A percentile compares a stretch with the other conserved stretches of the same genome.
These are phyloP conservation scores for Achaetomium macrosporum DNA, from an alignment of 2,329 filamentous ascomycete species.

Conservation along the genomic window DNA sequence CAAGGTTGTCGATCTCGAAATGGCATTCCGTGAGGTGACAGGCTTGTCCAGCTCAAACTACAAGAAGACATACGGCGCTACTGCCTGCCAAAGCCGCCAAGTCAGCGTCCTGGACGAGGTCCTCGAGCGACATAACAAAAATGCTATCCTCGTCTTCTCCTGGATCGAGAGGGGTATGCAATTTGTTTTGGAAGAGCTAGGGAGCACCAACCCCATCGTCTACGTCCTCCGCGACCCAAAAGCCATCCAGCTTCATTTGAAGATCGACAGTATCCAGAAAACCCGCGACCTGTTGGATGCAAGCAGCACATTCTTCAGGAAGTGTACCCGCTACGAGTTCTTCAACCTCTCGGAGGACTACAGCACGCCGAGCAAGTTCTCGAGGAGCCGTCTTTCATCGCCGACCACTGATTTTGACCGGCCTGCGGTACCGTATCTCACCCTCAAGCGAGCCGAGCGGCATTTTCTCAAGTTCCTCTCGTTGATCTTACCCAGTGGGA, in stretches of 20 bases:
- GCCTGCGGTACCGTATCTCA: slow-evolving; percentile 54
- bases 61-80: slow-evolving; percentile 55
- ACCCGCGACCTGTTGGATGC: slow-evolving; percentile 53
- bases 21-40: slow-evolving; percentile 58
- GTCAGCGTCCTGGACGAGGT: slow-evolving; percentile 55
- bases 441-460: slow-evolving; percentile 61
- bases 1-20: slow-evolving; percentile 63
- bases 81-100: slow-evolving; percentile 59
- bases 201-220: slow-evolving; percentile 61
- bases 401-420: slow-evolving; percentile 31
- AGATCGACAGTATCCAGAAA: slow-evolving; percentile 48
- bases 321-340: slow-evolving; percentile 69
- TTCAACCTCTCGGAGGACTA: slow-evolving; percentile 62
- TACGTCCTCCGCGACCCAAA: slow-evolving; percentile 61
- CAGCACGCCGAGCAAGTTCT: slow-evolving; percentile 25
- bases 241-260: slow-evolving; percentile 59
- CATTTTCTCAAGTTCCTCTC: slow-evolving; percentile 66
- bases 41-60: slow-evolving; percentile 58
- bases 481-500: slow-evolving; percentile 48
- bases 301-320: slow-evolving; percentile 53
- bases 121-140: slow-evolving; percentile 51
- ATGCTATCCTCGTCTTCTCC: slow-evolving; percentile 65
- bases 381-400: slow-evolving; percentile 17
- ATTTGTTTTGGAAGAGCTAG: slow-evolving; percentile 54
- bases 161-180: slow-evolving; percentile 62